Evolutionary conservation across 2,329 filamentous ascomycete species (phyloP).

Genomic region (Apiospora malaysiana): DNA sequence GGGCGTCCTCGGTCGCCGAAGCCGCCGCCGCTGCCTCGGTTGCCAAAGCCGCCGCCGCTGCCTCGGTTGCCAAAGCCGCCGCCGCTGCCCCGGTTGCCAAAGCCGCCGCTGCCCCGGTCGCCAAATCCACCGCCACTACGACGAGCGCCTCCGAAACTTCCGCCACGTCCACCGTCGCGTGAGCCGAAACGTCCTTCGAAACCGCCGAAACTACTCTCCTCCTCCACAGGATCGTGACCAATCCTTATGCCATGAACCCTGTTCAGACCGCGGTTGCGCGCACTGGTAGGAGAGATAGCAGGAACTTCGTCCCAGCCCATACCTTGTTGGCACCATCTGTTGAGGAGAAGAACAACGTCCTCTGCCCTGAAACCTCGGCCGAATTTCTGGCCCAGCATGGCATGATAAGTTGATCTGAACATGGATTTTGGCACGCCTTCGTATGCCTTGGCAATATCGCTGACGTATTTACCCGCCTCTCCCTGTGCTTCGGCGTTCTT

Average conservation of each 20-base stretch:
- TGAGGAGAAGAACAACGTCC: slow-evolving; percentile 55
- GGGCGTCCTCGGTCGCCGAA: slow-evolving; percentile 3
- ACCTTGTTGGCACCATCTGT: slow-evolving; percentile 55
- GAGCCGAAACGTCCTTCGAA: slow-evolving; percentile 25
- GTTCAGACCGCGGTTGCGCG: slow-evolving; percentile 34
- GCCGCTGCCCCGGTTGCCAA: slow-evolving; percentile 14
- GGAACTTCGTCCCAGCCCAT: slow-evolving; percentile 61
- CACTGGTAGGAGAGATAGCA: slow-evolving; percentile 35
- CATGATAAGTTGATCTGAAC: slow-evolving; percentile 59
- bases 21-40: slow-evolving; percentile 18
- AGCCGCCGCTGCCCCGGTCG: slow-evolving; percentile 20
- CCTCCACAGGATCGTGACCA: slow-evolving; percentile 28
- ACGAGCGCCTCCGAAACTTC: slow-evolving; percentile 23
- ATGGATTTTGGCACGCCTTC: slow-evolving; percentile 45
- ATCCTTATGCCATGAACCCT: slow-evolving; percentile 36
- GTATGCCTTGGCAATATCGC: slow-evolving; percentile 49
- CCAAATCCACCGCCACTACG: slow-evolving; percentile 20
- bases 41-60: slow-evolving; percentile 21
- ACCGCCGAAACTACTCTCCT: slow-evolving; percentile 5
- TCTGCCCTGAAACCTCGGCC: slow-evolving; percentile 43
- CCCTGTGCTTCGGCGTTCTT: slow-evolving; percentile 50
- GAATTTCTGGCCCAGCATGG: slow-evolving; percentile 59
- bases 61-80: slow-evolving; percentile 22
- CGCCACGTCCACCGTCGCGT: slow-evolving; percentile 29
- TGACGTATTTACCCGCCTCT: slow-evolving; percentile 45